A percentile compares a stretch with the other conserved stretches of the same genome.
phyloP scores from a whole-genome alignment of 2,329 filamentous ascomycete species.

The Ophiostoma tasmaniense region DNA sequence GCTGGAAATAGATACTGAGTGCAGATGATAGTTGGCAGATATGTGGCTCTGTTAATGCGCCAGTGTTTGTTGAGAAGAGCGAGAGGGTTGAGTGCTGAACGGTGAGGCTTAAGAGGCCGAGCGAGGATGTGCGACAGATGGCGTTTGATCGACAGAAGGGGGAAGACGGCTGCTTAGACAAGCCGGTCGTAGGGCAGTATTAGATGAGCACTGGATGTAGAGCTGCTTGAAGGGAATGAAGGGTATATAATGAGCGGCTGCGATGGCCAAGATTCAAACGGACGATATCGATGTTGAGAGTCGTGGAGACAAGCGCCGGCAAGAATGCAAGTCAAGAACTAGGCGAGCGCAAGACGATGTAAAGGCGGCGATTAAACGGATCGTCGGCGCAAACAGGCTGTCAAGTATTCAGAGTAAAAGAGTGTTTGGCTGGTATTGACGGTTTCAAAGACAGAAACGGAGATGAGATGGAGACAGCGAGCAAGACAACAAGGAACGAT shows the following conservation, averaged over 20 bases:
- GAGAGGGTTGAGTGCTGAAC: neutral
- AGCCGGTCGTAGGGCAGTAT: neutral
- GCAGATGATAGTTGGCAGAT: neutral
- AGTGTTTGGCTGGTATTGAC: neutral
- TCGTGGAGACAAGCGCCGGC: neutral
- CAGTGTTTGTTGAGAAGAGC: neutral
- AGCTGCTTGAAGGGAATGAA: neutral
- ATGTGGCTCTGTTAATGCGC: neutral
- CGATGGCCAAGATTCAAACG: neutral
- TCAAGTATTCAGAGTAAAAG: neutral
- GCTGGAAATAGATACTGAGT: neutral
- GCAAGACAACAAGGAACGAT: neutral
- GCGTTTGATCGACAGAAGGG: conserved; percentile 16
- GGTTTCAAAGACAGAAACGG: neutral
- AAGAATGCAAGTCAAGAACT: neutral
- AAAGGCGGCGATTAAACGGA: neutral
- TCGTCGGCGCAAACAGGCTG: neutral
- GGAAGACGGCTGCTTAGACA: conserved; percentile 1
- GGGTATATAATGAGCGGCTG: neutral
- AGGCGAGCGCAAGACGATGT: neutral
- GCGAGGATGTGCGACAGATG: conserved; percentile 4
- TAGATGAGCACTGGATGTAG: neutral
- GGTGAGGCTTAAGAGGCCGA: neutral
- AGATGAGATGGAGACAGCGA: neutral
- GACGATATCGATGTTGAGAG: neutral